phyloP scores from a whole-genome alignment of 768 basidiomycete genomes.

The Agaricus sinodeliciosus region DNA sequence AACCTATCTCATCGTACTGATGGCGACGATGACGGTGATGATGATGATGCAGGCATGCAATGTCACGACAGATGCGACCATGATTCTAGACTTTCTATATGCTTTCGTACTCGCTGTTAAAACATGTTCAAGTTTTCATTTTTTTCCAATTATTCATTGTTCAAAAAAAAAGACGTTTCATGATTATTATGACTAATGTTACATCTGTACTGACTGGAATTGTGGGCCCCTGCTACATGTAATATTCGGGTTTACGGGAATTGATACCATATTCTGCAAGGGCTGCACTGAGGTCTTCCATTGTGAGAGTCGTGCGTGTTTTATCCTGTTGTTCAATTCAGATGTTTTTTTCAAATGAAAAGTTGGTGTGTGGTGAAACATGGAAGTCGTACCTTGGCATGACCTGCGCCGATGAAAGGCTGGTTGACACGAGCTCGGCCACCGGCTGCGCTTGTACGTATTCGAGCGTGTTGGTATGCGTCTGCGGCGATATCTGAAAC shows the following conservation, averaged over 20 bases:
- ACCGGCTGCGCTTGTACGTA: constrained; percentile 81
- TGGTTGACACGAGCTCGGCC: constrained; percentile 64
- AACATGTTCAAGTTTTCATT: no score
- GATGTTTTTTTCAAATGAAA: constrained; percentile 6
- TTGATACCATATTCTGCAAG: constrained; percentile 96
- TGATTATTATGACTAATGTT: neutral
- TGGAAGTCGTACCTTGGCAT: constrained; percentile 45
- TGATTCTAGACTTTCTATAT: no score
- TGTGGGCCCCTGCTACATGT: constrained; percentile 40
- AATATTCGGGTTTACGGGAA: constrained; percentile 91
- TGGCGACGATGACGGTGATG: neutral
- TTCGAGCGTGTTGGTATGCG: constrained; percentile 95
- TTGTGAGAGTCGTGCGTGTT: constrained; percentile 88
- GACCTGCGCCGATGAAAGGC: constrained; percentile 48
- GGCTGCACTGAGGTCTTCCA: constrained; percentile 94
- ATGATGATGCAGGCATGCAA: no score
- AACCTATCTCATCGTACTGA: neutral
- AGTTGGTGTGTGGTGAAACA: constrained; percentile 15
- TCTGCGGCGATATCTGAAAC: constrained; percentile 95
- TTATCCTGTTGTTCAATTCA: constrained; percentile 54
- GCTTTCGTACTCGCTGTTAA: no score
- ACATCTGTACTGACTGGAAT: neutral
- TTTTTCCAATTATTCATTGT: no score
- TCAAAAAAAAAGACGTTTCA: neutral
- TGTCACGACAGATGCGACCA: no score